Evolutionary conservation across 164 flowering plant genomes (phyloP).

Genomic region (Stephania cephalantha): DNA sequence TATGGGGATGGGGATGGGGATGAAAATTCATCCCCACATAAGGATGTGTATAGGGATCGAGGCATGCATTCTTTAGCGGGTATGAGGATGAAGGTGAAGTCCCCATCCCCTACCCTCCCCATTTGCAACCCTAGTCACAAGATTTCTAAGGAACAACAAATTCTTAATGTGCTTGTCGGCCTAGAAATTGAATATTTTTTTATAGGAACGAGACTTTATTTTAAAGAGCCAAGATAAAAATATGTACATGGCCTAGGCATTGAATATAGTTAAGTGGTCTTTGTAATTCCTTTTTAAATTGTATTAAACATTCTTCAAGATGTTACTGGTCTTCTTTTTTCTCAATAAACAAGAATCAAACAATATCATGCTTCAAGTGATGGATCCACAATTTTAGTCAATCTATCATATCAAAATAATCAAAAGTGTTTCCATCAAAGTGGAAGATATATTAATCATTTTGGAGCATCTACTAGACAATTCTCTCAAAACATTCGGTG

Average conservation of each 20-base stretch:
- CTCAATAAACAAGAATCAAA: neutral
- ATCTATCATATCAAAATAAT: neutral
- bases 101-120: too few species aligned
- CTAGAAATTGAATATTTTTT: too few species aligned
- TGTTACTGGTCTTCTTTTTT: neutral
- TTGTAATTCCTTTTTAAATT: neutral
- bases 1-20: too few species aligned
- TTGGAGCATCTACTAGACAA: neutral
- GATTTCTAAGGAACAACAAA: neutral
- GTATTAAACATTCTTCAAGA: neutral
- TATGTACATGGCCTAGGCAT: neutral
- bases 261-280: neutral
- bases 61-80: too few species aligned
- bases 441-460: too few species aligned
- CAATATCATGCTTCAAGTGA: neutral
- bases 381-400: neutral
- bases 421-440: neutral
- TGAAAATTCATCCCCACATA: too few species aligned
- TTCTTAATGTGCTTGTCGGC: too few species aligned
- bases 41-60: too few species aligned
- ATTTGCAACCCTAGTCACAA: neutral
- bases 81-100: too few species aligned
- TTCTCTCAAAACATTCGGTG: neutral
- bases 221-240: too few species aligned
- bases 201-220: too few species aligned